Evolutionary conservation across 805 yeast genomes (phyloP), one percentile per base, ranked within the genome.

Genomic region (Blastobotrys mokoenaii): DNA sequence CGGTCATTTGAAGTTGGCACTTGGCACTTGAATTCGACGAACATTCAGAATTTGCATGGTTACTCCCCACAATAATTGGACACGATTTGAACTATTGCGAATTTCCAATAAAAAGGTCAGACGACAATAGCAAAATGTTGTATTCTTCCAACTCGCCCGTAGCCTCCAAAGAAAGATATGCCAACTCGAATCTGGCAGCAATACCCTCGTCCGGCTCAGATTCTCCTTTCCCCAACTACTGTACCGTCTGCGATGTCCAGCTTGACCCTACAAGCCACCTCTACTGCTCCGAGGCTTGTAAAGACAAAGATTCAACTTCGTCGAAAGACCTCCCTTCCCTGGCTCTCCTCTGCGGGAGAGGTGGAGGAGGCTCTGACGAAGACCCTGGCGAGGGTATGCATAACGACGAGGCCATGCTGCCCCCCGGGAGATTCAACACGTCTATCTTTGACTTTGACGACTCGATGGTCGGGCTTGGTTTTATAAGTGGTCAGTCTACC

Each of bases 181-280:
- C 8, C 27, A 22, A 22, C 12, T 3, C 16, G 6, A 10, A 8
- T 33, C 15, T 9, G 36, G 7, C 36, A 9, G 7, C 38, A 34
- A 14, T 16, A 14, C 12, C 38, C 17, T 9, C 38, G 16, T 9
- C 3, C 20, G 18, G 8, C 16, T 18, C 40, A 12, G 15, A 8
- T 9, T 47, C 46, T 40, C 46, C 48, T 36, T 52, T 63, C 57
- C 54, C 56, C 52, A 38, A 52, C 38, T 63, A 51, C 56, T 63
- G 67, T 60, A 55, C 62, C 17, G 65, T 63, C 40, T 63, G 67
- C 55, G 66, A 63, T 49, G 58, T 49, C 40, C 62, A 60, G 47
- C 50, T 62, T 18, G 56, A 51, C 40, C 27, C 45, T 14, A 25
- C 42, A 29, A 40, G 41, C 33, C 43, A 48, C 36, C 56, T 63